A percentile compares a stretch with the other conserved stretches of the same genome.
phyloP scores from a whole-genome alignment of 139 green algal genomes.

The Penium margaritaceum region DNA sequence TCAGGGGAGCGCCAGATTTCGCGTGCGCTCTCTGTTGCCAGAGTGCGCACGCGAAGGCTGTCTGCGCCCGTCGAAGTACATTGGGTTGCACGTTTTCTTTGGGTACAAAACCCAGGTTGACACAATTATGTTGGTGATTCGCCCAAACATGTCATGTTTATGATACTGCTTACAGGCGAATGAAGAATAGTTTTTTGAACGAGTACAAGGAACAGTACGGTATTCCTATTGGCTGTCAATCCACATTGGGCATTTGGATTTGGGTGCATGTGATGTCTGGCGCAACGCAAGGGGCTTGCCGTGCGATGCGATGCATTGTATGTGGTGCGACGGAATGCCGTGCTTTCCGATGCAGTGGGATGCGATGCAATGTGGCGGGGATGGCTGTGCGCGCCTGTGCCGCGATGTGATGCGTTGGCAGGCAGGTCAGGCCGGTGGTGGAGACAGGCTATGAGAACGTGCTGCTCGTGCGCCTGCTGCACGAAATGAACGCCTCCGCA shows the following conservation, averaged over 20 bases:
- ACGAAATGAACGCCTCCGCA: too few relatives aligned
- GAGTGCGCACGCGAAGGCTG: too few relatives aligned
- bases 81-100: too few relatives aligned
- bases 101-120: too few relatives aligned
- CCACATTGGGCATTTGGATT: neutral
- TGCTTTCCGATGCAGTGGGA: neutral
- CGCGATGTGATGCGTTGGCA: neutral
- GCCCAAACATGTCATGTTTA: too few relatives aligned
- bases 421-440: slow-evolving; percentile 74
- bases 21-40: too few relatives aligned
- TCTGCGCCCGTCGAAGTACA: too few relatives aligned
- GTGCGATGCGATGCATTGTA: neutral
- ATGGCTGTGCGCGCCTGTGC: neutral
- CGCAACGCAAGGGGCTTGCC: neutral
- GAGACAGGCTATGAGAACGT: slow-evolving; percentile 98
- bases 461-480: slow-evolving; percentile 67
- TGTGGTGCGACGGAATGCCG: neutral
- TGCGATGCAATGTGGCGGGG: neutral
- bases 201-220: too few relatives aligned
- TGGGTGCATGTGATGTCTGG: neutral
- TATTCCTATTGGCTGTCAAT: neutral
- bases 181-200: too few relatives aligned
- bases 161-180: too few relatives aligned
- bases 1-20: too few relatives aligned
- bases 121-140: too few relatives aligned